Conservation (phyloP, 768 basidiomycete species). For the Vishniacozyma victoriae region DNA sequence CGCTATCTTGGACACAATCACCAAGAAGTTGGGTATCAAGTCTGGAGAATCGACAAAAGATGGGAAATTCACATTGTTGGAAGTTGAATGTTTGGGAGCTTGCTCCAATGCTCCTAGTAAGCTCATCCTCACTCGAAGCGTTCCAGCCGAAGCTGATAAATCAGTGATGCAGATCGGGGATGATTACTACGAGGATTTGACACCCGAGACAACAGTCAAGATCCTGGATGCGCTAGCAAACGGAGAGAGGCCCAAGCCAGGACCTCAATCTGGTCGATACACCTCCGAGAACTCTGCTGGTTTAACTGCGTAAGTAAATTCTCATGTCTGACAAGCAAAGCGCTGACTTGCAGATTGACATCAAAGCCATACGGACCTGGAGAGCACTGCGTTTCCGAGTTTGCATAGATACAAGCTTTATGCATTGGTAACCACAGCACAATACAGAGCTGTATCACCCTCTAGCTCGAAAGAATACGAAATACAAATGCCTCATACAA, state of each 20-base stretch:
- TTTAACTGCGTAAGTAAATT: constrained; percentile 55
- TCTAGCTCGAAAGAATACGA: too few relatives aligned
- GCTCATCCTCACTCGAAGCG: constrained; percentile 13
- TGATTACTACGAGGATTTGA: constrained; percentile 73
- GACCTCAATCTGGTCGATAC: constrained; percentile 77
- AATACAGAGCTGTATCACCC: too few relatives aligned
- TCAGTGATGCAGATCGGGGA: constrained; percentile 91
- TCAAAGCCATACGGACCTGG: constrained; percentile 81
- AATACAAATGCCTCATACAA: too few relatives aligned
- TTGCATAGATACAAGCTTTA: too few relatives aligned
- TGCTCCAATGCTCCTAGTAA: constrained; percentile 71
- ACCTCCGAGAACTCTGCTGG: constrained; percentile 93
- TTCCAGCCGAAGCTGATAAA: background rate
- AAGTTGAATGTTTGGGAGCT: constrained; percentile 97
- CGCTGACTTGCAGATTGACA: constrained; percentile 13
- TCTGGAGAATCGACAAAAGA: constrained; percentile 91
- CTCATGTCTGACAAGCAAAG: background rate
- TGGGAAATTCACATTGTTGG: constrained; percentile 92
- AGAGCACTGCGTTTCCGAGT: constrained; percentile 79
- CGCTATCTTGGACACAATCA: constrained; percentile 78
- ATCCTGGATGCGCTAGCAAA: constrained; percentile 48
- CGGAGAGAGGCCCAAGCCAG: constrained; percentile 84
- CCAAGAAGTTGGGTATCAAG: constrained; percentile 72
- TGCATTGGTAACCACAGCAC: too few relatives aligned
- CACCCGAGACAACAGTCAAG: constrained; percentile 50